A percentile compares a stretch with the other conserved stretches of the same genome.
Conservation (phyloP, 345 rosid genomes). For the Eucalyptus brandiana region DNA sequence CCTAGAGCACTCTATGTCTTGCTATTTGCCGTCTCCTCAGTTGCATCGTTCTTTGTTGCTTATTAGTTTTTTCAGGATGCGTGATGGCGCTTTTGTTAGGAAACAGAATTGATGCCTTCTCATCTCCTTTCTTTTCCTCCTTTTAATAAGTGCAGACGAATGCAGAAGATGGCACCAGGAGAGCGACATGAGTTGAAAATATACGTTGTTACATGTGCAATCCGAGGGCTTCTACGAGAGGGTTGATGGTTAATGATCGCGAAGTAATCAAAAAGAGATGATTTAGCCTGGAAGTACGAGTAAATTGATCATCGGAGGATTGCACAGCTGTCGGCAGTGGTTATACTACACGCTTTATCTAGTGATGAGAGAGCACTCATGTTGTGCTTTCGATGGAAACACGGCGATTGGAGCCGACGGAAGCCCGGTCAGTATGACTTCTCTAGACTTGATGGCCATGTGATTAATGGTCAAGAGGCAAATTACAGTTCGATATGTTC, state of each 20-base stretch:
- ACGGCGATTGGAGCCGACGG: neutral
- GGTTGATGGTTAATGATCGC: neutral
- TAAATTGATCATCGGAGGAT: neutral
- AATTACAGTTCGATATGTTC: neutral
- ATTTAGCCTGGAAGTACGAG: neutral
- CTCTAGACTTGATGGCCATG: neutral
- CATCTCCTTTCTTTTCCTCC: neutral
- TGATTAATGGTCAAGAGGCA: neutral
- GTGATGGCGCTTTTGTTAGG: neutral
- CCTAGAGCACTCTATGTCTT: rapidly evolving
- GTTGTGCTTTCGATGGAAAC: neutral
- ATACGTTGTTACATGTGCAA: neutral
- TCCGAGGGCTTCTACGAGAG: neutral
- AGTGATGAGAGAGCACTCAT: neutral
- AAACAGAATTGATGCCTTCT: neutral
- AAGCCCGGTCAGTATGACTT: neutral
- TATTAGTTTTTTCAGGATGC: neutral
- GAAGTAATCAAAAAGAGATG: neutral
- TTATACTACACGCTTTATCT: neutral
- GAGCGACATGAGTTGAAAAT: neutral
- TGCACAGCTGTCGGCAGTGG: neutral
- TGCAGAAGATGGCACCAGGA: neutral
- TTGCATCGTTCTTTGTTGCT: neutral
- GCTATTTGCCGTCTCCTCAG: neutral
- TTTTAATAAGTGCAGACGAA: neutral